phyloP scores from a whole-genome alignment of 2,329 filamentous ascomycete genomes.

The Colletotrichum sp. region DNA sequence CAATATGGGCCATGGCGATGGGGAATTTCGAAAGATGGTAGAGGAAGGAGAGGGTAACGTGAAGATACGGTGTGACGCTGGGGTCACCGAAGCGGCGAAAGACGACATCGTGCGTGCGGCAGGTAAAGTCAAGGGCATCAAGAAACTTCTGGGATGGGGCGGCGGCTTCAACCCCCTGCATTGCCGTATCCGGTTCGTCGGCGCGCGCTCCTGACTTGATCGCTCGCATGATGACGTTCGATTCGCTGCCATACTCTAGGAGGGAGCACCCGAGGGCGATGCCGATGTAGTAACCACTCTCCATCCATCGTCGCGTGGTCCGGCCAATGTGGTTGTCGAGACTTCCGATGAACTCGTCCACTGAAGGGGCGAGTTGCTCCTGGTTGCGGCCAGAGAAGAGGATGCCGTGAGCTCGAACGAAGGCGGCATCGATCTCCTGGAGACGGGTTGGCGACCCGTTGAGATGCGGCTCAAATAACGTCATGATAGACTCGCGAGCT shows the following conservation, averaged over 20 bases:
- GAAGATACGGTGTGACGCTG: slow-evolving; percentile 53
- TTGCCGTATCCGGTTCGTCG: background rate
- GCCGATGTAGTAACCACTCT: slow-evolving; percentile 59
- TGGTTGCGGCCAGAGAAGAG: background rate
- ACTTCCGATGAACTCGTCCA: slow-evolving; percentile 47
- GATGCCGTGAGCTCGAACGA: background rate
- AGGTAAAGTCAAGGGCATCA: slow-evolving; percentile 60
- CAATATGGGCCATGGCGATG: slow-evolving; percentile 47
- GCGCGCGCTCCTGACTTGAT: background rate
- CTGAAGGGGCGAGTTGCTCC: background rate
- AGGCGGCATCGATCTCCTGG: background rate
- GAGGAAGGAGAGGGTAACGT: slow-evolving; percentile 67
- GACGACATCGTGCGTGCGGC: background rate
- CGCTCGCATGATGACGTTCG: background rate
- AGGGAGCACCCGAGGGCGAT: slow-evolving; percentile 60
- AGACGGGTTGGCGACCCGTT: background rate
- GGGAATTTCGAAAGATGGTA: slow-evolving; percentile 45
- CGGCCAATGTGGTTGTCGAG: slow-evolving; percentile 64
- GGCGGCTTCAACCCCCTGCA: background rate
- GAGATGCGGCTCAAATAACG: slow-evolving; percentile 67
- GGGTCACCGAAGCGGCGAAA: background rate
- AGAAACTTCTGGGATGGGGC: slow-evolving; percentile 41
- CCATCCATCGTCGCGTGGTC: slow-evolving; percentile 55
- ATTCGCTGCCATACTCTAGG: slow-evolving; percentile 52
- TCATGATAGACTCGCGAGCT: slow-evolving; percentile 74